These are phyloP conservation scores for Daedaleopsis sinensis DNA, from an alignment of 768 basidiomycete species.

Conservation along the genomic window DNA sequence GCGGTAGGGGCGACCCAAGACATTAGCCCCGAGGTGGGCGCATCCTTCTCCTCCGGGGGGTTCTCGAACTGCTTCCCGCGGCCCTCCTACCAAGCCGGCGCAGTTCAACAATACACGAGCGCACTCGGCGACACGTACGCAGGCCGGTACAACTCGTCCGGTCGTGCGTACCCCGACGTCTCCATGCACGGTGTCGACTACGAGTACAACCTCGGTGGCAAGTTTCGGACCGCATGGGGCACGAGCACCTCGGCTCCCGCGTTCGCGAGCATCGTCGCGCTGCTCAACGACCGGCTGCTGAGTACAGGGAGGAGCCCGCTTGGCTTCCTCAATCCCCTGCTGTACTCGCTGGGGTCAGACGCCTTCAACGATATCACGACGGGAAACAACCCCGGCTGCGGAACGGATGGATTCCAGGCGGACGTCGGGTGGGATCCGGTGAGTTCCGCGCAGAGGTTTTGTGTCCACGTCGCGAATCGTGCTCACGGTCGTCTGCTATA, in stretches of 20 bases:
- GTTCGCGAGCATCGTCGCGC: constrained; percentile 36
- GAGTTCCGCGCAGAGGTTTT: constrained; percentile 2
- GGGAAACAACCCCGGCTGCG: constrained; percentile 66
- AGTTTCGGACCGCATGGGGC: constrained; percentile 45
- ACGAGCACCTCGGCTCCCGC: constrained; percentile 37
- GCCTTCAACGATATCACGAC: constrained; percentile 50
- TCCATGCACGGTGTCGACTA: constrained; percentile 53
- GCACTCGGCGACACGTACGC: constrained; percentile 48
- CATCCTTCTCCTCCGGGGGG: constrained; percentile 36
- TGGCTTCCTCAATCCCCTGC: constrained; percentile 41
- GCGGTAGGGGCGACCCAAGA: constrained; percentile 36
- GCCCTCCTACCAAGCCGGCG: constrained; percentile 34
- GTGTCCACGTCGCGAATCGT: neutral
- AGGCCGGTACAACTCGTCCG: constrained; percentile 51
- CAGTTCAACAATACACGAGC: constrained; percentile 45
- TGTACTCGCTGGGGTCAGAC: constrained; percentile 27
- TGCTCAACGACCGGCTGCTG: constrained; percentile 40
- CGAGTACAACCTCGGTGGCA: constrained; percentile 51
- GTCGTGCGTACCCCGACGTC: constrained; percentile 62
- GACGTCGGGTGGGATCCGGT: constrained; percentile 35
- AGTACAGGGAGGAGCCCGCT: constrained; percentile 32
- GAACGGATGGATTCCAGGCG: constrained; percentile 48
- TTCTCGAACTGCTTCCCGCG: constrained; percentile 39
- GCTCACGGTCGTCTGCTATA: neutral
- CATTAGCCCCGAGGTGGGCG: constrained; percentile 28